Conservation (phyloP, 202 grass and related monocot genomes). For the Zizania palustris region DNA sequence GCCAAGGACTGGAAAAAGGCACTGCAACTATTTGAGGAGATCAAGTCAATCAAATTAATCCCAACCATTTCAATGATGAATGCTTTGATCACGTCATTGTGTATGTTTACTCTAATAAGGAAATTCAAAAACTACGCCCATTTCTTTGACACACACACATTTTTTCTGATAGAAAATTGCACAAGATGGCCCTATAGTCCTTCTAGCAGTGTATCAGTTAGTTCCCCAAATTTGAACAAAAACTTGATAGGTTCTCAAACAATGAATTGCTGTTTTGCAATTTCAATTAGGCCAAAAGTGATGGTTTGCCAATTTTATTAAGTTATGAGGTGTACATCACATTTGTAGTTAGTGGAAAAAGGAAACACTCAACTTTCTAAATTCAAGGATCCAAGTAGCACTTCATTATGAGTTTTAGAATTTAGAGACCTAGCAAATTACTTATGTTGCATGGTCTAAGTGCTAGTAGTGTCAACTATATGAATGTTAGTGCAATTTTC, state of each 20-base stretch:
- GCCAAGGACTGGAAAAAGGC: conserved; percentile 89
- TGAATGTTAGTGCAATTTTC: neutral
- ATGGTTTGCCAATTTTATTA: neutral
- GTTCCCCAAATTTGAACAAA: conserved; percentile 12
- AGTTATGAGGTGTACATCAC: conserved; percentile 12
- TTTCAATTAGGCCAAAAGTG: conserved; percentile 11
- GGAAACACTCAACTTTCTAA: conserved; percentile 3
- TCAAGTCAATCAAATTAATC: conserved; percentile 68
- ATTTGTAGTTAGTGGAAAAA: conserved; percentile 21
- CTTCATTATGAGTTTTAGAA: conserved; percentile 5
- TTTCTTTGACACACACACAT: conserved; percentile 14
- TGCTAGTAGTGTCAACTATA: conserved; percentile 6
- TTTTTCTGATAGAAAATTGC: conserved; percentile 23
- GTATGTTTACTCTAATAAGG: conserved; percentile 51
- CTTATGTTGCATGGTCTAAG: conserved; percentile 15
- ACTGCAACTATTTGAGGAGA: conserved; percentile 82
- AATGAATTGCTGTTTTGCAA: neutral
- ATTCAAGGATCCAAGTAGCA: conserved; percentile 21
- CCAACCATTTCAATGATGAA: conserved; percentile 91
- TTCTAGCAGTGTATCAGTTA: neutral
- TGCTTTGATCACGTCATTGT: conserved; percentile 87
- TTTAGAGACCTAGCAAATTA: conserved; percentile 18
- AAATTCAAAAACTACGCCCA: conserved; percentile 23
- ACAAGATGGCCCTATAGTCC: conserved; percentile 7
- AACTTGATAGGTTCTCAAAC: neutral